Evolutionary conservation across 2,329 filamentous ascomycete genomes (phyloP).

Genomic region (Monilinia aucupariae): DNA sequence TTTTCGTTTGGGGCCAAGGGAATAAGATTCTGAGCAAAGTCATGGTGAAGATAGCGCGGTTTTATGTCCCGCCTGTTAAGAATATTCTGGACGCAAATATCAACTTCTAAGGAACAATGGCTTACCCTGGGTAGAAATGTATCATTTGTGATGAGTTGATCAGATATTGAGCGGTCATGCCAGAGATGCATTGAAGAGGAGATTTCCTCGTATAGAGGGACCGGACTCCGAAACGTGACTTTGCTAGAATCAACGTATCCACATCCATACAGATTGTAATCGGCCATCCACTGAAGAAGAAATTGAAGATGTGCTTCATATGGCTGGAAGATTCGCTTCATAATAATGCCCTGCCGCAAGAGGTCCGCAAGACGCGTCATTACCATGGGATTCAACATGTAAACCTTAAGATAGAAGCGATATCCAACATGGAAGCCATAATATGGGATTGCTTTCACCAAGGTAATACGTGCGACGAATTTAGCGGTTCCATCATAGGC

Average conservation of each 20-base stretch:
- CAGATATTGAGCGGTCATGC: constrained; percentile 69
- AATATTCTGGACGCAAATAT: constrained; percentile 84
- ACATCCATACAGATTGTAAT: constrained; percentile 96
- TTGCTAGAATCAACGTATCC: constrained; percentile 72
- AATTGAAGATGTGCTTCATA: constrained; percentile 94
- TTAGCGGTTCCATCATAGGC: constrained; percentile 59
- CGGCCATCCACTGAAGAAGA: constrained; percentile 93
- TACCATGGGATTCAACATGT: constrained; percentile 79
- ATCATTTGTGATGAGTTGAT: constrained; percentile 55
- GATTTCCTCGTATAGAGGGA: constrained; percentile 63
- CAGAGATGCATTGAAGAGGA: constrained; percentile 61
- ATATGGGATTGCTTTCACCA: constrained; percentile 91
- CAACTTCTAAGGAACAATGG: constrained; percentile 84
- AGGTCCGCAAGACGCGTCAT: constrained; percentile 87
- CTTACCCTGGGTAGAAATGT: constrained; percentile 67
- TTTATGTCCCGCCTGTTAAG: constrained; percentile 72
- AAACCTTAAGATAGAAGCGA: constrained; percentile 86
- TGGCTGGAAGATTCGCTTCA: constrained; percentile 80
- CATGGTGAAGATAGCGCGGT: constrained; percentile 75
- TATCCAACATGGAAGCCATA: constrained; percentile 95
- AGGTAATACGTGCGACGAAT: constrained; percentile 84
- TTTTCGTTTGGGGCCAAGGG: constrained; percentile 66
- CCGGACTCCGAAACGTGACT: constrained; percentile 66
- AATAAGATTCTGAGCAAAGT: constrained; percentile 69
- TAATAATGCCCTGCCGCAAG: constrained; percentile 78